These are phyloP conservation scores for Coemansia aciculifera DNA, from an alignment of 192 early-diverging fungal genomes.

Conservation along the genomic window DNA sequence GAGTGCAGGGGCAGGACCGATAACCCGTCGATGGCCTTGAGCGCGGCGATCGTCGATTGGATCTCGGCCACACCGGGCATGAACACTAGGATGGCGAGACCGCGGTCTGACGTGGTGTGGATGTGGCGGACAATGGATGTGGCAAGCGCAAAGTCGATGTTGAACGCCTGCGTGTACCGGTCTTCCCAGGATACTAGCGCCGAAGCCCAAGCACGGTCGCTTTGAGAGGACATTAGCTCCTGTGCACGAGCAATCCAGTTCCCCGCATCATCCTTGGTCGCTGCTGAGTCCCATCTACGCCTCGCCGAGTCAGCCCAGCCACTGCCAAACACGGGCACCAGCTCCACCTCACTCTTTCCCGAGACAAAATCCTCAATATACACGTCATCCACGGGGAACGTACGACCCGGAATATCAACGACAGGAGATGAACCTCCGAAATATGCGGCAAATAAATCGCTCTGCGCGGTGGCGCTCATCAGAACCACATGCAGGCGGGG, in stretches of 20 bases:
- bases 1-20: constrained; percentile 65
- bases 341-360: background rate
- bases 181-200: constrained; percentile 32
- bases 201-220: constrained; percentile 3
- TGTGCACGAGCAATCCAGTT: constrained; percentile 6
- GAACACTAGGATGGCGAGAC: constrained; percentile 67
- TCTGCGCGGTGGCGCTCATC: constrained; percentile 92
- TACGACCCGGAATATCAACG: constrained; percentile 73
- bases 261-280: background rate
- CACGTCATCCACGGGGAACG: constrained; percentile 69
- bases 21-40: constrained; percentile 18
- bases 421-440: constrained; percentile 64
- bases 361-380: constrained; percentile 51
- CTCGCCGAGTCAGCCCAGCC: background rate
- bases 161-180: background rate
- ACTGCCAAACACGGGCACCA: constrained; percentile 14
- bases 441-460: constrained; percentile 73
- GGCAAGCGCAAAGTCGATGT: constrained; percentile 63
- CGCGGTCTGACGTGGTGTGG: constrained; percentile 42
- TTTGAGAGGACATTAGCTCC: background rate
- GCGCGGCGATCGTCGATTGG: constrained; percentile 62
- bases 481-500: constrained; percentile 67
- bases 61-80: constrained; percentile 78
- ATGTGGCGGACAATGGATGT: constrained; percentile 62
- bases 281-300: background rate